Conservation (phyloP, 2,329 filamentous ascomycete species). For the Fusarium palustre region DNA sequence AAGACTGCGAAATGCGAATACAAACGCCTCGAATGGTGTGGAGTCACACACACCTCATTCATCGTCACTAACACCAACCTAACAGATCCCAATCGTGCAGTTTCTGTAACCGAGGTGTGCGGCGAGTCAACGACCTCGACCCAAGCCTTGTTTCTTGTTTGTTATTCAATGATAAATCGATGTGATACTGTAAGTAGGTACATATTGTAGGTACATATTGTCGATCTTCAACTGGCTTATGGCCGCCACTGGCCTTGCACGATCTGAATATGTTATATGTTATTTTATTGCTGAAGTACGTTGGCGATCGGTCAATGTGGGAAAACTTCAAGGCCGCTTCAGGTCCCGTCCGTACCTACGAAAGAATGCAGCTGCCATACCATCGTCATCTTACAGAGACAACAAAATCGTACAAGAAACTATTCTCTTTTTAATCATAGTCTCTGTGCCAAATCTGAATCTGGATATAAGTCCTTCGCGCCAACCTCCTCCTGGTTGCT, state of each 20-base stretch:
- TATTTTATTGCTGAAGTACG: background rate
- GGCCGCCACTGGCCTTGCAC: background rate
- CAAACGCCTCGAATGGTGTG: constrained; percentile 10
- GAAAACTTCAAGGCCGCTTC: constrained; percentile 16
- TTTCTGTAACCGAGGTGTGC: constrained; percentile 15
- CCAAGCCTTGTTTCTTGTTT: background rate
- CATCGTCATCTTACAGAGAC: constrained; percentile 37
- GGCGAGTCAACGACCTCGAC: background rate
- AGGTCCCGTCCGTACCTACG: constrained; percentile 27
- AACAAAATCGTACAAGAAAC: constrained; percentile 1
- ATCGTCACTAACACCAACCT: constrained; percentile 9
- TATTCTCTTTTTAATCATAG: constrained; percentile 3
- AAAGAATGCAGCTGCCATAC: constrained; percentile 39
- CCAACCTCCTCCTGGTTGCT: constrained; percentile 10
- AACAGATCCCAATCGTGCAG: background rate
- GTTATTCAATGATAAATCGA: background rate
- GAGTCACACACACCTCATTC: constrained; percentile 34
- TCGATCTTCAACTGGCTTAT: background rate
- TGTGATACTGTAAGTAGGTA: background rate
- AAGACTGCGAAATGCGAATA: background rate
- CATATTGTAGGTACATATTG: background rate
- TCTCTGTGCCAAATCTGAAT: background rate
- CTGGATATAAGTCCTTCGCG: constrained; percentile 1
- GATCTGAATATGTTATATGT: background rate
- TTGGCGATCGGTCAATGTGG: constrained; percentile 18